Evolutionary conservation across 768 basidiomycete species (phyloP), one percentile per base, ranked within the genome.

Genomic region (Hypholoma sublateritium): DNA sequence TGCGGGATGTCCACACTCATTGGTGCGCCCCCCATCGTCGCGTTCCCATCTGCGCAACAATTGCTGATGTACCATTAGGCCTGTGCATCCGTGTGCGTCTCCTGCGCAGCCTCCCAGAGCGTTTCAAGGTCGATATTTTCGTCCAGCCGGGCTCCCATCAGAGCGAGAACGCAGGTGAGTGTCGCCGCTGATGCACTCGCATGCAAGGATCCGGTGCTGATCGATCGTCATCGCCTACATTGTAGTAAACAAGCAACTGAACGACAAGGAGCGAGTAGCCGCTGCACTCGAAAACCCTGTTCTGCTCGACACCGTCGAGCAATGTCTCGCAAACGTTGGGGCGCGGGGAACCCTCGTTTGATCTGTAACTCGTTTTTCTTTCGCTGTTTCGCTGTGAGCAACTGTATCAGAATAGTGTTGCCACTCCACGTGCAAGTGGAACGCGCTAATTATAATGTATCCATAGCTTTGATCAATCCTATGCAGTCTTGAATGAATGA

Each of bases 1-100:
- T 98, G 96, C 61, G 94, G 94, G 48, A 94, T 95, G 93, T 95
- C 94, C 9, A 98, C 95, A 2, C 76, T 98, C 50, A 98, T 99
- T 55, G 96, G 95, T 91, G 62, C 56, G 81, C 68, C 2, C 17
- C 50, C 45, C 44, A 22, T 41, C 42, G 32, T 36, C 51, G 42
- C 21, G 36, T 16, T 43, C 21, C 50, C 62, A 41, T 6, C 28
- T 32, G 28, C 28, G 28, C 28, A 5, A 32, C 21, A 9, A 59
- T 28, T 41, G 54, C 36, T 60, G 24, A 51, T 34, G 17, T 46
- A 47, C 37, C 51, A 44, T 48, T 28, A 95, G 95, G 96, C 22
- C 79, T 99, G n/a, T 94, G 89, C n/a, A 91, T 99, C 39, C 87
- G 95, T 8, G 96, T 98, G 28, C 81, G 96, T 25, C 80, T 99